phyloP scores from a whole-genome alignment of 495 filamentous ascomycete species.

The Tuber indicum region DNA sequence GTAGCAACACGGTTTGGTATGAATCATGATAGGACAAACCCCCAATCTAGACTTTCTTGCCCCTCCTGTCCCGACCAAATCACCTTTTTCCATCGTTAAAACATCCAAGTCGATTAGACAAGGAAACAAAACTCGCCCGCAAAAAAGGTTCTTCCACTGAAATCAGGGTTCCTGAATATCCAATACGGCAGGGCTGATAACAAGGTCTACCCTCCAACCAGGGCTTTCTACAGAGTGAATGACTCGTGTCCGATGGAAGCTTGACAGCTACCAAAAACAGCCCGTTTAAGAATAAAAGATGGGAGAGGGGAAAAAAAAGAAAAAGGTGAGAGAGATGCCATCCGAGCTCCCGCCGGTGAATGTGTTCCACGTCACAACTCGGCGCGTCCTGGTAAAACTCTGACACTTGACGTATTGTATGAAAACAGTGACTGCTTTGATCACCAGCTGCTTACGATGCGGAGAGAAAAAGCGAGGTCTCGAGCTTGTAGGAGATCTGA shows the following conservation, averaged over 20 bases:
- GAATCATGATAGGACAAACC: not conserved
- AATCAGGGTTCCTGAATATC: not conserved
- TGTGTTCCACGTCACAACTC: constrained; percentile 6
- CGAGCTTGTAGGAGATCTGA: not conserved
- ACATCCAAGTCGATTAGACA: not conserved
- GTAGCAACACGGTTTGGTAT: not conserved
- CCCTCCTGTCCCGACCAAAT: not conserved
- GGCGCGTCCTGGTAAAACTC: not conserved
- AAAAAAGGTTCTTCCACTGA: not conserved
- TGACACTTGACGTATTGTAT: not conserved
- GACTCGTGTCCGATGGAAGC: not conserved
- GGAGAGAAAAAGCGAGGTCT: not conserved
- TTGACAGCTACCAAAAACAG: not conserved
- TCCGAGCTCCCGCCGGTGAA: not conserved
- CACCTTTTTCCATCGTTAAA: not conserved
- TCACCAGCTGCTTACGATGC: not conserved
- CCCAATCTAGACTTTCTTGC: not conserved
- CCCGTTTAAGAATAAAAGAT: not conserved
- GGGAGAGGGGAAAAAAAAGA: not conserved
- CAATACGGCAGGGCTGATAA: not conserved
- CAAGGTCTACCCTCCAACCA: not conserved
- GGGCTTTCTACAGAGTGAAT: not conserved
- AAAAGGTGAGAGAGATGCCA: not conserved
- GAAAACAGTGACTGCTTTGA: not conserved
- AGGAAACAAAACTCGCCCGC: not conserved